A percentile compares a stretch with the other conserved stretches of the same genome.
Conservation (phyloP, 257 asterid genomes). For the Salvia splendens region DNA sequence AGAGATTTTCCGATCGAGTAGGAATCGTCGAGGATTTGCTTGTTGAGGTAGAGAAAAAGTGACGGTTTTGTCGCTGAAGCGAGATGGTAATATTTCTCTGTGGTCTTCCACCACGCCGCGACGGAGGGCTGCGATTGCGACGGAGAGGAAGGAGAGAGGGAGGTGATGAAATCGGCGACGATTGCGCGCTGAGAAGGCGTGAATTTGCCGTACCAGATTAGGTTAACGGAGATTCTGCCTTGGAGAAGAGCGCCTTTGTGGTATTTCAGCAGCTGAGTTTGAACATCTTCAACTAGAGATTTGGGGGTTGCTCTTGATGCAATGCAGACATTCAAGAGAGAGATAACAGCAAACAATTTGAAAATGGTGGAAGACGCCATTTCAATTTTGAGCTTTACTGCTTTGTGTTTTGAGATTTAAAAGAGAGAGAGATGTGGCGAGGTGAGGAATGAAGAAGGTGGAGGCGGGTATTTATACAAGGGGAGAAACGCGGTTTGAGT, state of each 20-base stretch:
- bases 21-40: constrained; percentile 42
- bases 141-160: constrained; percentile 39
- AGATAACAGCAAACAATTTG: constrained; percentile 21
- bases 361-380: constrained; percentile 32
- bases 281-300: constrained; percentile 19
- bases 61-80: constrained; percentile 45
- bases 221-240: constrained; percentile 59
- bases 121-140: constrained; percentile 53
- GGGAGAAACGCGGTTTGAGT: background rate
- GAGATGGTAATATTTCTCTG: constrained; percentile 59
- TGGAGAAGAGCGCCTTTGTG: constrained; percentile 73
- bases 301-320: constrained; percentile 26
- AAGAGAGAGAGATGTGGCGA: background rate
- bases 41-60: constrained; percentile 43
- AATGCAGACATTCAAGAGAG: constrained; percentile 21
- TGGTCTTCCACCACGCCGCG: constrained; percentile 69
- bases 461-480: constrained; percentile 18
- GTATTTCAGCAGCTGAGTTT: constrained; percentile 41
- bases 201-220: constrained; percentile 75
- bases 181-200: constrained; percentile 65
- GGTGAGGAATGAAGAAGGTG: background rate
- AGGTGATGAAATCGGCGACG: constrained; percentile 63
- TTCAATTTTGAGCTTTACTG: too few relatives aligned
- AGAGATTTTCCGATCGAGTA: constrained; percentile 63
- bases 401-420: too few relatives aligned